A percentile compares a stretch with the other conserved stretches of the same genome.
phyloP scores from a whole-genome alignment of 306 rosid genomes.

The Carpinus viminea region DNA sequence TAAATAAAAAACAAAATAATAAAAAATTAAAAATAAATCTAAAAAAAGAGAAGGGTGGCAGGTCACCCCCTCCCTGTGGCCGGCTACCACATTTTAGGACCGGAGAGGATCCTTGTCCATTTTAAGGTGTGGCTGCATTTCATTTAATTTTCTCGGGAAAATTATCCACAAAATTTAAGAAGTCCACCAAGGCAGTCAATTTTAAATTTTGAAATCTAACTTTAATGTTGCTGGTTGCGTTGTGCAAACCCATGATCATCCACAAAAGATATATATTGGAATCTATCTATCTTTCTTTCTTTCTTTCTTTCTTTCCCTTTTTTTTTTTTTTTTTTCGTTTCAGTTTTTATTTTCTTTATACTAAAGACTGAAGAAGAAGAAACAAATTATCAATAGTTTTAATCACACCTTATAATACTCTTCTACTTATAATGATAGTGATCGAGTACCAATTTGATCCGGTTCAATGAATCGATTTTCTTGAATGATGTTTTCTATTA shows the following conservation, averaged over 20 bases:
- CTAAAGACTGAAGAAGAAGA: not conserved
- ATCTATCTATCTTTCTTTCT: no score
- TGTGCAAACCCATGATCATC: not conserved
- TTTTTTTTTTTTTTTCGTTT: no score
- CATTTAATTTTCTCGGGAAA: not conserved
- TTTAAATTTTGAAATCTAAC: not conserved
- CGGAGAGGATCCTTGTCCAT: no score
- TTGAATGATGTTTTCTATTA: not conserved
- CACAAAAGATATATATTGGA: not conserved
- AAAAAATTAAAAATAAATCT: no score
- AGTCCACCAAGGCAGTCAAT: not conserved
- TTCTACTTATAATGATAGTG: not conserved
- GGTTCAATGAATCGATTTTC: slow-evolving; percentile 23
- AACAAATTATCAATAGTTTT: no score
- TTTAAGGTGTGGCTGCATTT: not conserved
- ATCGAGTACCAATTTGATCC: slow-evolving; percentile 5
- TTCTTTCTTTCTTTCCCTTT: no score
- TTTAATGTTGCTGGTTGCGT: not conserved
- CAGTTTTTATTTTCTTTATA: not conserved
- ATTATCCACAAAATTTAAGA: not conserved
- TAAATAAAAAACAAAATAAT: no score
- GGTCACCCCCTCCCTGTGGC: no score
- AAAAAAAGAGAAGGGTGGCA: no score
- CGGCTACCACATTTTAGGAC: no score
- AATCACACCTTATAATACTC: not conserved